Conservation (phyloP, 1,284 basidiomycete genomes). For the Entoloma clypeatum region DNA sequence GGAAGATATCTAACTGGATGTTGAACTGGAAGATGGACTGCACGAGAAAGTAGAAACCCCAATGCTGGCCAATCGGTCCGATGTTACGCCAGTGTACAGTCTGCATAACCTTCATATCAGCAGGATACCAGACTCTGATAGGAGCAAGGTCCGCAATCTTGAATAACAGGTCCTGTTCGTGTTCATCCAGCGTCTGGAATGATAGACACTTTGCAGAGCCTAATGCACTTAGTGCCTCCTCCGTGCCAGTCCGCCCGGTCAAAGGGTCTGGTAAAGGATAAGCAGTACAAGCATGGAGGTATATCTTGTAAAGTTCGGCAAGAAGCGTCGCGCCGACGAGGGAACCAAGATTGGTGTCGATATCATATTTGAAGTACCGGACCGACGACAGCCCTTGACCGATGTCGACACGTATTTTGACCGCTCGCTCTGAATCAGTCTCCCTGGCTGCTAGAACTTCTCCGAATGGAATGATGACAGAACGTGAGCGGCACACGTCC, state of each 20-base stretch:
- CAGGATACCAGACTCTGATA: slow-evolving; percentile 35
- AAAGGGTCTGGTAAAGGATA: slow-evolving; percentile 43
- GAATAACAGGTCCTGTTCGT: slow-evolving; percentile 30
- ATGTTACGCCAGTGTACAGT: slow-evolving; percentile 31
- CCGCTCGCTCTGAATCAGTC: too few relatives aligned
- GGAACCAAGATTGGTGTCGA: slow-evolving; percentile 37
- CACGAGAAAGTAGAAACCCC: slow-evolving; percentile 24
- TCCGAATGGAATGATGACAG: slow-evolving; percentile 36
- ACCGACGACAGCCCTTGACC: too few relatives aligned
- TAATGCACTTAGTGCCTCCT: slow-evolving; percentile 41
- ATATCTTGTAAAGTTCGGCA: slow-evolving; percentile 36
- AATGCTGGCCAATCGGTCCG: slow-evolving; percentile 28
- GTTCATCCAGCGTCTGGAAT: slow-evolving; percentile 30
- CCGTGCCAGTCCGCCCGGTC: slow-evolving; percentile 40
- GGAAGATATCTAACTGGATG: slow-evolving; percentile 14
- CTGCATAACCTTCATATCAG: slow-evolving; percentile 37
- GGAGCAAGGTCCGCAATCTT: slow-evolving; percentile 36
- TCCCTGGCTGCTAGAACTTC: slow-evolving; percentile 13
- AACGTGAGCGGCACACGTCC: slow-evolving; percentile 21
- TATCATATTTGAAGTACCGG: slow-evolving; percentile 35
- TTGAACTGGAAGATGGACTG: slow-evolving; percentile 30
- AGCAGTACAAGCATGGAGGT: slow-evolving; percentile 45
- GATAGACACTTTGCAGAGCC: slow-evolving; percentile 35
- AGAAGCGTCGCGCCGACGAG: slow-evolving; percentile 32
- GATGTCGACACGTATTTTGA: slow-evolving; percentile 28